phyloP scores from a whole-genome alignment of 2,329 filamentous ascomycete species.

The Sporothrix luriei region DNA sequence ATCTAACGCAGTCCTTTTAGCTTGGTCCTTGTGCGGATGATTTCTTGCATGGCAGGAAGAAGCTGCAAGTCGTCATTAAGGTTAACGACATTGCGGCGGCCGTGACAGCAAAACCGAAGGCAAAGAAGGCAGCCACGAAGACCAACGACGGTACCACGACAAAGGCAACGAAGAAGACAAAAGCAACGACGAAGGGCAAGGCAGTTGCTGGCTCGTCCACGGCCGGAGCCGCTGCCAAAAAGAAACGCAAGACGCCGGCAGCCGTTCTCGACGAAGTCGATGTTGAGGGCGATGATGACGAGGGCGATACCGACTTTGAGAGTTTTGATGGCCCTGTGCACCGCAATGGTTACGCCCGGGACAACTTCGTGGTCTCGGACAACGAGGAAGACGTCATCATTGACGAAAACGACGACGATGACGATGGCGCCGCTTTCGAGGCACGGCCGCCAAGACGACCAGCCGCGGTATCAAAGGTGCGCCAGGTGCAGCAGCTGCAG shows the following conservation, averaged over 20 bases:
- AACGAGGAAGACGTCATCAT: slow-evolving; percentile 40
- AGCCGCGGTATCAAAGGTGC: slow-evolving; percentile 34
- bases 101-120: slow-evolving; percentile 2
- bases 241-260: slow-evolving; percentile 31
- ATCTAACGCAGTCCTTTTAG: slow-evolving; percentile 34
- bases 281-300: slow-evolving; percentile 38
- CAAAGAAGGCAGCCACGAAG: slow-evolving; percentile 6
- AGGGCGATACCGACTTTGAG: slow-evolving; percentile 47
- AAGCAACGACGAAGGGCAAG: slow-evolving; percentile 5
- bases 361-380: slow-evolving; percentile 50
- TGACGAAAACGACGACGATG: slow-evolving; percentile 43
- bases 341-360: slow-evolving; percentile 50
- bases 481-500: slow-evolving; percentile 31
- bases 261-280: slow-evolving; percentile 42
- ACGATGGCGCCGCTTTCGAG: slow-evolving; percentile 47
- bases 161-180: slow-evolving; percentile 25
- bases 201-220: slow-evolving; percentile 43
- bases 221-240: slow-evolving; percentile 12
- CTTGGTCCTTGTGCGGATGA: slow-evolving; percentile 48
- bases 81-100: slow-evolving; percentile 37
- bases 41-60: slow-evolving; percentile 51
- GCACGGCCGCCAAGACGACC: background rate
- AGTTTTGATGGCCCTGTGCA: slow-evolving; percentile 42
- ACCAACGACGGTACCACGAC: background rate
- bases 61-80: slow-evolving; percentile 50